phyloP scores from a whole-genome alignment of 129 eudicot genomes.

The Chrysanthemum seticuspe region DNA sequence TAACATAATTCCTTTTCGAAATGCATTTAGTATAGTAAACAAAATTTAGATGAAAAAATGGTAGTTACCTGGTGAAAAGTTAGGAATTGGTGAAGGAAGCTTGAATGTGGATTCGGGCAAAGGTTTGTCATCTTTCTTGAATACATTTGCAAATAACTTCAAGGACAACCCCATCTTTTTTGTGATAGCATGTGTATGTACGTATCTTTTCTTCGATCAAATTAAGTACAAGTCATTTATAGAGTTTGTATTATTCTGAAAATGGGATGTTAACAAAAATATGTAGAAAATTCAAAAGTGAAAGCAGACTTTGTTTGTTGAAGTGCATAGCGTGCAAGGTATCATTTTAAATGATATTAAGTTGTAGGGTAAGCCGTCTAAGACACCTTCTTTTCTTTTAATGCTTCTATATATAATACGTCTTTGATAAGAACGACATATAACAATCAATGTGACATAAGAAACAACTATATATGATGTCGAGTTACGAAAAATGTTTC shows the following conservation, averaged over 20 bases:
- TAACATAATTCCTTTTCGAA: neutral
- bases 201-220: slow-evolving; percentile 4
- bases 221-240: neutral
- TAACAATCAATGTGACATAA: too few species aligned
- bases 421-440: too few species aligned
- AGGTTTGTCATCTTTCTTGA: slow-evolving; percentile 38
- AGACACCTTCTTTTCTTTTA: slow-evolving; percentile 7
- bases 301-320: slow-evolving; percentile 17
- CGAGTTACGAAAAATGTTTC: too few species aligned
- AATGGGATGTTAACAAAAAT: slow-evolving; percentile 2
- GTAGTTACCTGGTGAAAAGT: slow-evolving; percentile 65
- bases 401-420: too few species aligned
- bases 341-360: neutral
- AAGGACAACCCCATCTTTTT: slow-evolving; percentile 37
- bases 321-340: slow-evolving; percentile 40
- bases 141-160: slow-evolving; percentile 15
- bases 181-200: neutral
- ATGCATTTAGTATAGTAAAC: neutral
- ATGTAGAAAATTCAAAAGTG: slow-evolving; percentile 1
- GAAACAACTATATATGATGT: too few species aligned
- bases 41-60: neutral
- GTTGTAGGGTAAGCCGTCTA: slow-evolving; percentile 22
- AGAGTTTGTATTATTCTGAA: slow-evolving; percentile 15
- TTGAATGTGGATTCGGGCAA: slow-evolving; percentile 57
- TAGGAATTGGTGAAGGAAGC: slow-evolving; percentile 67